A percentile compares a stretch with the other conserved stretches of the same genome.
These are phyloP conservation scores for Acacia concinna DNA, from an alignment of 331 rosid genomes.

Conservation along the genomic window DNA sequence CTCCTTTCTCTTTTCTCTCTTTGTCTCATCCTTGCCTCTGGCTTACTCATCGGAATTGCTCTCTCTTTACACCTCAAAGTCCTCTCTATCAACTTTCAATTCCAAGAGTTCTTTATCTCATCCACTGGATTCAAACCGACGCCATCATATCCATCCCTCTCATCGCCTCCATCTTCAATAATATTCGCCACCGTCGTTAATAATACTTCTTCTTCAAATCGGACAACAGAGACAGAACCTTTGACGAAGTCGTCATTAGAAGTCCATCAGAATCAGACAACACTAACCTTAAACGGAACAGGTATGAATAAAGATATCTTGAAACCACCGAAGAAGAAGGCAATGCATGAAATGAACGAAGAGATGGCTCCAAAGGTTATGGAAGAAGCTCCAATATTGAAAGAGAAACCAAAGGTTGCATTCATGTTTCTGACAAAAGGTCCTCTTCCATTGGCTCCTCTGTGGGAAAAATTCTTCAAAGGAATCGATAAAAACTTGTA, in stretches of 20 bases:
- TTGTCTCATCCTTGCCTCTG: constrained; percentile 48
- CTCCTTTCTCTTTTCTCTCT: constrained; percentile 40
- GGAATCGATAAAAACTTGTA: constrained; percentile 52
- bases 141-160: background rate
- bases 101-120: constrained; percentile 26
- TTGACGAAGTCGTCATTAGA: background rate
- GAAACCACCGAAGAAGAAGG: constrained; percentile 35
- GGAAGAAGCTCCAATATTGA: constrained; percentile 38
- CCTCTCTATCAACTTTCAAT: constrained; percentile 35
- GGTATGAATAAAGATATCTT: constrained; percentile 41
- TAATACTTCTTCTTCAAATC: background rate
- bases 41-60: constrained; percentile 62
- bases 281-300: background rate
- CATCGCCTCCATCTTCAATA: background rate
- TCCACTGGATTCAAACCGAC: background rate
- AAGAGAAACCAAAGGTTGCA: constrained; percentile 61
- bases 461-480: constrained; percentile 74
- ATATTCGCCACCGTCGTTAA: background rate
- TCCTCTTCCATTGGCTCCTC: constrained; percentile 54
- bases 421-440: constrained; percentile 77
- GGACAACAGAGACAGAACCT: background rate
- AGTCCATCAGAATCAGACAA: background rate
- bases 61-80: constrained; percentile 44
- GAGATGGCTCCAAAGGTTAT: constrained; percentile 38
- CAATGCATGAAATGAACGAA: constrained; percentile 69